These are phyloP conservation scores for Starmera pachycereana DNA, from an alignment of 805 yeast species.

Conservation along the genomic window DNA sequence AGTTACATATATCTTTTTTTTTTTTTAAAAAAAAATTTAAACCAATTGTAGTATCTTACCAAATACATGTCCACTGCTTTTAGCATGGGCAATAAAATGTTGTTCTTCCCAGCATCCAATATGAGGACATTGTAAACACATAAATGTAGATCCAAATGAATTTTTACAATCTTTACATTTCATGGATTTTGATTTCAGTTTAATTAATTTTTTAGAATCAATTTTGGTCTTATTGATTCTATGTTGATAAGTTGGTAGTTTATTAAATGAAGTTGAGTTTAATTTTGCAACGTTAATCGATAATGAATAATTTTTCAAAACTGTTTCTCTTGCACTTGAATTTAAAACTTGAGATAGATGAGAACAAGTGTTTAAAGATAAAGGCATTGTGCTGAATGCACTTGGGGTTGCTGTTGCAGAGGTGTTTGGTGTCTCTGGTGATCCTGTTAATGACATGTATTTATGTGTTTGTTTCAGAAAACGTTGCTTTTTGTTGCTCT, in stretches of 20 bases:
- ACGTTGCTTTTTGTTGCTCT: too few relatives aligned
- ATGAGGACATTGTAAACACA: slow-evolving; percentile 72
- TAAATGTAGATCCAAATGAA: slow-evolving; percentile 28
- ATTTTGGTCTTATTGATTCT: slow-evolving; percentile 12
- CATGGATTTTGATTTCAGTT: slow-evolving; percentile 32
- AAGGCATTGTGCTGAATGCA: too few relatives aligned
- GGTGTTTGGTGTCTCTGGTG: slow-evolving; percentile 1
- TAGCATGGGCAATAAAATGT: slow-evolving; percentile 39
- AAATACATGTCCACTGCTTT: slow-evolving; percentile 38
- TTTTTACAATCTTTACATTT: slow-evolving; percentile 41
- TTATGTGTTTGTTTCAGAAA: too few relatives aligned
- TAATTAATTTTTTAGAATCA: slow-evolving; percentile 27
- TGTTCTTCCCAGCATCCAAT: slow-evolving; percentile 53
- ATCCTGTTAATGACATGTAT: neutral
- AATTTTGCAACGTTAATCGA: slow-evolving; percentile 15
- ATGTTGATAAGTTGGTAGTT: slow-evolving; percentile 3
- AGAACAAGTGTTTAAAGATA: slow-evolving; percentile 13
- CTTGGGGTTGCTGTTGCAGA: neutral
- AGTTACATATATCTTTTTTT: neutral
- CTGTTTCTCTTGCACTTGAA: slow-evolving; percentile 18
- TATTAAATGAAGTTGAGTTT: slow-evolving; percentile 2
- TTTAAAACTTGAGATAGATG: slow-evolving; percentile 17
- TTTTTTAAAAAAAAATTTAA: too few relatives aligned
- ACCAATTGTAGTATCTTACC: too few relatives aligned
- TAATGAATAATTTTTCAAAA: slow-evolving; percentile 16